Evolutionary conservation across 495 filamentous ascomycete genomes (phyloP).

Genomic region (Cercophora sp.): DNA sequence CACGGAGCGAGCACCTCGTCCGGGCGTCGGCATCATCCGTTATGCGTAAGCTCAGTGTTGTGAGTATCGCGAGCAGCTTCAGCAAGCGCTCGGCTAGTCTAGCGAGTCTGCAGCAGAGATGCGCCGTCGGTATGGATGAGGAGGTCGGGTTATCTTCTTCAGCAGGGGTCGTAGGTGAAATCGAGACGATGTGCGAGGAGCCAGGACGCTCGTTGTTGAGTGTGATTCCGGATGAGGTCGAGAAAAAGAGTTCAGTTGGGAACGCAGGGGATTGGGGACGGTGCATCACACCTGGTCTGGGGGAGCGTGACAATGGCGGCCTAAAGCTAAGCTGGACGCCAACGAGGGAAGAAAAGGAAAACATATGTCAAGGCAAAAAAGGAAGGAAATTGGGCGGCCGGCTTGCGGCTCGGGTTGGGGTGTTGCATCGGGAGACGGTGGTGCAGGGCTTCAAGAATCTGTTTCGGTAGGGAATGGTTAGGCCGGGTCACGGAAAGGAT

Average conservation of each 20-base stretch:
- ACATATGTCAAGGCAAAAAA: conserved; percentile 16
- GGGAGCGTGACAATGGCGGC: too few relatives aligned
- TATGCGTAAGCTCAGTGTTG: conserved; percentile 78
- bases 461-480: conserved; percentile 38
- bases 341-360: conserved; percentile 26
- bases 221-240: conserved; percentile 38
- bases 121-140: too few relatives aligned
- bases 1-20: conserved; percentile 61
- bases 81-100: conserved; percentile 51
- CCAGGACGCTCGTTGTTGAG: conserved; percentile 20
- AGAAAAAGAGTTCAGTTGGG: conserved; percentile 18
- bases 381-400: conserved; percentile 20
- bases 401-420: conserved; percentile 31
- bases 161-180: too few relatives aligned
- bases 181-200: conserved; percentile 8
- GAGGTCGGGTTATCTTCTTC: too few relatives aligned
- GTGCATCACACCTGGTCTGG: too few relatives aligned
- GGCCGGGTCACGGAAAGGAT: too few relatives aligned
- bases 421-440: conserved; percentile 35
- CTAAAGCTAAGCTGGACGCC: too few relatives aligned
- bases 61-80: conserved; percentile 62
- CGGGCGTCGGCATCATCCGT: conserved; percentile 69
- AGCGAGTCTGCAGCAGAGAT: conserved; percentile 24
- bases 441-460: conserved; percentile 40
- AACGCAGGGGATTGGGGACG: background rate